These are phyloP conservation scores for Nannochloropsis granulata DNA, from an alignment of 108 stramenopile genomes.

Conservation along the genomic window DNA sequence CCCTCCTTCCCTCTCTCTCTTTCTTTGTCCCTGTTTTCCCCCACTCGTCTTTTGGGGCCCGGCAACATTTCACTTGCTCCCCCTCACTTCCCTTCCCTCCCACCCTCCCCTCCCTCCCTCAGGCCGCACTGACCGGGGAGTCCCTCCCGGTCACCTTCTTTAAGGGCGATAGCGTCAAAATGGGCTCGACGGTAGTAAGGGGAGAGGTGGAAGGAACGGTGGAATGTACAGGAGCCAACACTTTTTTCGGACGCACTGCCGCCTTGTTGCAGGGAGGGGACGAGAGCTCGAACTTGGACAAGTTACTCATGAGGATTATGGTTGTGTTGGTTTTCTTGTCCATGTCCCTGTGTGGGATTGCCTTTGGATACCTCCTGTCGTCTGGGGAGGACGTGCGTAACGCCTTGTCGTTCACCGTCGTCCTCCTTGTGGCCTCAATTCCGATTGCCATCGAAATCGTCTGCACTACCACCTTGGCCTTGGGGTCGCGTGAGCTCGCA, in stretches of 20 bases:
- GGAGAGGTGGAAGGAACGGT: conserved; percentile 41
- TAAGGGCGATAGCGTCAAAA: conserved; percentile 43
- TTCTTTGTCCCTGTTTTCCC: no score
- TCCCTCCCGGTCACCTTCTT: conserved; percentile 56
- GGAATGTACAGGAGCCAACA: conserved; percentile 43
- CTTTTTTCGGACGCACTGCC: conserved; percentile 61
- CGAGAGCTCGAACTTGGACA: conserved; percentile 44
- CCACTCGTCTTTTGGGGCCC: no score
- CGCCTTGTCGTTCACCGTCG: conserved; percentile 35
- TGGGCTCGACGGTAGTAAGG: conserved; percentile 51
- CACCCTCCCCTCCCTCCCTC: no score
- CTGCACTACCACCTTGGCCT: conserved; percentile 53
- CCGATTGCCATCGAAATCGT: conserved; percentile 62
- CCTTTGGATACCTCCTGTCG: neutral
- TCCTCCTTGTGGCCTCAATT: conserved; percentile 58
- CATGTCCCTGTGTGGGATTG: conserved; percentile 39
- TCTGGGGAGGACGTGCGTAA: neutral
- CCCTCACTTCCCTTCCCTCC: no score
- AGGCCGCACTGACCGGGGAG: conserved; percentile 61
- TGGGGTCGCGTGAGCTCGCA: conserved; percentile 38
- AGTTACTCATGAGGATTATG: conserved; percentile 51
- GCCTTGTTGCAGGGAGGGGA: conserved; percentile 37
- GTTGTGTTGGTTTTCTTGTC: conserved; percentile 44
- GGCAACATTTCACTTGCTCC: no score
- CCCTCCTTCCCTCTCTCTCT: no score